Conservation (phyloP, 345 rosid species). For the Raphanus sativus region DNA sequence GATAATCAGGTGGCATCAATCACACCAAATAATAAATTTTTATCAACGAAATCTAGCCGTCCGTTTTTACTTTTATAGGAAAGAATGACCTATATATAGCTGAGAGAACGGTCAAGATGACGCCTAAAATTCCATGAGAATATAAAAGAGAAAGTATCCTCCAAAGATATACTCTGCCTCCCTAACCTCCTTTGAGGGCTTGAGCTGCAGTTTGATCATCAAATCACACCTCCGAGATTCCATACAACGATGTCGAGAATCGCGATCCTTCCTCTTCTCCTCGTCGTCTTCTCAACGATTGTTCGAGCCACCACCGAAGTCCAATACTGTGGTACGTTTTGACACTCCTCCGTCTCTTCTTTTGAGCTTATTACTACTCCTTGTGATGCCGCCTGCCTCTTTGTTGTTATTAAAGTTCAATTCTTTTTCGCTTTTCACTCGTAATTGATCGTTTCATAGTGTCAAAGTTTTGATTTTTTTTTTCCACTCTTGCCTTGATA, state of each 20-base stretch:
- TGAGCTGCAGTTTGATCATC: slow-evolving; percentile 4
- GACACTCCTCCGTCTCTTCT: background rate
- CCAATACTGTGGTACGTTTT: slow-evolving; percentile 31
- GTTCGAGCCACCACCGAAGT: slow-evolving; percentile 32
- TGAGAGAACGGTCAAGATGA: slow-evolving; percentile 20
- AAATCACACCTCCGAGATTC: slow-evolving; percentile 3
- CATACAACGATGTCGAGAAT: slow-evolving; percentile 4
- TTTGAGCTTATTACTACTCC: background rate
- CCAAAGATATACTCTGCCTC: slow-evolving; percentile 20
- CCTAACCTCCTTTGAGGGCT: background rate
- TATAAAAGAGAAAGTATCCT: background rate
- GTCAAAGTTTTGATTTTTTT: slow-evolving; percentile 3
- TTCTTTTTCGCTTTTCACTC: background rate
- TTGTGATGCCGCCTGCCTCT: slow-evolving; percentile 2
- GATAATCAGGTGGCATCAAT: background rate
- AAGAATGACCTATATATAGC: slow-evolving; percentile 17
- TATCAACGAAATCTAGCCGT: slow-evolving; percentile 23
- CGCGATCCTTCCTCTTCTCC: background rate
- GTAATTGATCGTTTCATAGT: background rate
- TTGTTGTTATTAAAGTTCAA: background rate
- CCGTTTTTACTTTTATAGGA: background rate
- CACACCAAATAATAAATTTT: background rate
- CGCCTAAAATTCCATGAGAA: background rate
- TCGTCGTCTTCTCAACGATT: slow-evolving; percentile 1
- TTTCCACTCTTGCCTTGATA: background rate